phyloP scores from a whole-genome alignment of 441 rosid species.

The Manihot esculenta region DNA sequence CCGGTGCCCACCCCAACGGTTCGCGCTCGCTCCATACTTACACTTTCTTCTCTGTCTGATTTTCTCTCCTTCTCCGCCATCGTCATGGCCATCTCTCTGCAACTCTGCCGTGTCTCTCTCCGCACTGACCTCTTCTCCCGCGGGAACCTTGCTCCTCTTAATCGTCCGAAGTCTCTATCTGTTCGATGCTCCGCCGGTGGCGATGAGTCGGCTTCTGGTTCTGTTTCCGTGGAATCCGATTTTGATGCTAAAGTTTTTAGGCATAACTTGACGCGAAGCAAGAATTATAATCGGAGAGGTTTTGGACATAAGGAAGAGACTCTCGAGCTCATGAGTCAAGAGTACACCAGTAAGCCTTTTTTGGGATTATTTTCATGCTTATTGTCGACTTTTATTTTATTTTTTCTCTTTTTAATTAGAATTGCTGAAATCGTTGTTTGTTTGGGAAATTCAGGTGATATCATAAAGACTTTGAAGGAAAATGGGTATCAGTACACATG shows the following conservation, averaged over 20 bases:
- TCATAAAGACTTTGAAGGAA: slow-evolving; percentile 73
- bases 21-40: background rate
- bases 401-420: slow-evolving; percentile 6
- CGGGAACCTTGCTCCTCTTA: slow-evolving; percentile 27
- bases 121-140: slow-evolving; percentile 36
- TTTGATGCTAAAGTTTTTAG: slow-evolving; percentile 82
- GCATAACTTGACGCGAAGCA: slow-evolving; percentile 76
- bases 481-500: slow-evolving; percentile 68
- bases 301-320: slow-evolving; percentile 94
- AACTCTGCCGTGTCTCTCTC: slow-evolving; percentile 52
- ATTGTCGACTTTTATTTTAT: background rate
- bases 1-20: background rate
- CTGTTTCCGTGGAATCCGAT: slow-evolving; percentile 57
- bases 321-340: slow-evolving; percentile 78
- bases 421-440: background rate
- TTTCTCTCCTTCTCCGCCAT: background rate
- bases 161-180: slow-evolving; percentile 39
- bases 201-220: slow-evolving; percentile 30
- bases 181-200: slow-evolving; percentile 56
- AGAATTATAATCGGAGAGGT: slow-evolving; percentile 82
- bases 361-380: background rate
- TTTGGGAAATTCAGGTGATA: slow-evolving; percentile 57
- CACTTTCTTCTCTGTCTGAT: no score
- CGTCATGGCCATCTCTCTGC: slow-evolving; percentile 69
- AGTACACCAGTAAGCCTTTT: slow-evolving; percentile 65